Percentiles rank a stretch among this genome's conserved stretches.
These are phyloP conservation scores for Schwanniomyces pseudopolymorphus DNA, from an alignment of 805 yeast species.

Conservation along the genomic window DNA sequence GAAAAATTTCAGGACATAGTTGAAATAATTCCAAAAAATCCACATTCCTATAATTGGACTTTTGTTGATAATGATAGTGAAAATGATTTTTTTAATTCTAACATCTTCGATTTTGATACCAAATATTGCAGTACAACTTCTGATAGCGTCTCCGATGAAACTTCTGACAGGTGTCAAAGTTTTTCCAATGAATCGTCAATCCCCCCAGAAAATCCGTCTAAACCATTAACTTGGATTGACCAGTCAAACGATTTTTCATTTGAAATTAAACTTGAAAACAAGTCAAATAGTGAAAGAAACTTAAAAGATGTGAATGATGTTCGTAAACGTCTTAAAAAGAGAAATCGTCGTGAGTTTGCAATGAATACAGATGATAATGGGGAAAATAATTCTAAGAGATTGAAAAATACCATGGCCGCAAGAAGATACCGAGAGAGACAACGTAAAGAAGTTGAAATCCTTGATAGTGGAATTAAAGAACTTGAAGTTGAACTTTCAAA, in stretches of 20 bases:
- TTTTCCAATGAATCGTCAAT: not conserved
- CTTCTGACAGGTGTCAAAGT: not conserved
- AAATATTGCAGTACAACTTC: not conserved
- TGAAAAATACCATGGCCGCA: conserved; percentile 8
- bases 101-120: not conserved
- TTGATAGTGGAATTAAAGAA: conserved; percentile 6
- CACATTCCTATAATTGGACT: conserved; percentile 4
- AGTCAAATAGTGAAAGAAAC: not conserved
- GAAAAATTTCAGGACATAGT: not conserved
- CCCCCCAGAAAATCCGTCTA: not conserved
- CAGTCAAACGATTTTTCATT: conserved; percentile 1
- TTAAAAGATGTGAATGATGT: conserved; percentile 4
- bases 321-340: conserved; percentile 5
- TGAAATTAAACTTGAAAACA: not conserved
- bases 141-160: not conserved
- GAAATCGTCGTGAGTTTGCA: conserved; percentile 1
- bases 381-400: conserved; percentile 3
- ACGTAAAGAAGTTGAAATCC: conserved; percentile 8
- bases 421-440: conserved; percentile 8
- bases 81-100: not conserved
- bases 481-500: conserved; percentile 7
- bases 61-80: not conserved
- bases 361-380: not conserved
- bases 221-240: conserved; percentile 5
- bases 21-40: not conserved